These are phyloP conservation scores for Pichia phayaonensis DNA, from an alignment of 805 yeast species.

Conservation along the genomic window DNA sequence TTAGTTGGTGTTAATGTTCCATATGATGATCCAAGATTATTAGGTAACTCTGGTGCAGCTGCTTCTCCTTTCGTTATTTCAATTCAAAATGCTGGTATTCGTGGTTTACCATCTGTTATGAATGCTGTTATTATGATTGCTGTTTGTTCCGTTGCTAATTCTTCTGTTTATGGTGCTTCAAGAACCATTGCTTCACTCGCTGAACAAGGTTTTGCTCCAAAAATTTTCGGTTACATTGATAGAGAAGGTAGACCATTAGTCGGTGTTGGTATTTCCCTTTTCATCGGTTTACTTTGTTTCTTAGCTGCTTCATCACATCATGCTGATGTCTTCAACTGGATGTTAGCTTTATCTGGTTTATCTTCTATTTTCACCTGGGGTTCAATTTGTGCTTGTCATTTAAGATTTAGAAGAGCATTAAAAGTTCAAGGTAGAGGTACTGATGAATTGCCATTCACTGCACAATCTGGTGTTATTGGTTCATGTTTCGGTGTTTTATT, in stretches of 20 bases:
- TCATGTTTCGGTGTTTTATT: slow-evolving; percentile 52
- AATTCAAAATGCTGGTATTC: slow-evolving; percentile 50
- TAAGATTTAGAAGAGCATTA: slow-evolving; percentile 64
- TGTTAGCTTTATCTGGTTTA: slow-evolving; percentile 67
- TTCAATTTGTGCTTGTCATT: slow-evolving; percentile 56
- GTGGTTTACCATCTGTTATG: slow-evolving; percentile 59
- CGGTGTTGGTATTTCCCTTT: slow-evolving; percentile 48
- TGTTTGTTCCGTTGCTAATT: slow-evolving; percentile 67
- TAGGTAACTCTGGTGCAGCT: slow-evolving; percentile 42
- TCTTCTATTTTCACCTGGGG: slow-evolving; percentile 74
- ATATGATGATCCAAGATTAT: slow-evolving; percentile 38
- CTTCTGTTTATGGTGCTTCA: slow-evolving; percentile 65
- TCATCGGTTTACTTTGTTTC: slow-evolving; percentile 51
- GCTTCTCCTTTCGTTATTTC: slow-evolving; percentile 70
- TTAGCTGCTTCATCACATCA: slow-evolving; percentile 51
- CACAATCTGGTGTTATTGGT: slow-evolving; percentile 62
- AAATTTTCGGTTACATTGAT: slow-evolving; percentile 57
- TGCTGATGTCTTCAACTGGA: slow-evolving; percentile 58
- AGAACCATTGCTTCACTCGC: slow-evolving; percentile 62
- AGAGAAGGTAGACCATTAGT: slow-evolving; percentile 68
- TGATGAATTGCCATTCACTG: slow-evolving; percentile 56
- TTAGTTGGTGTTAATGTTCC: slow-evolving; percentile 59
- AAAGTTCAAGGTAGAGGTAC: slow-evolving; percentile 53
- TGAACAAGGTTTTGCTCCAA: slow-evolving; percentile 61
- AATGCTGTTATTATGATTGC: slow-evolving; percentile 66